Percentiles rank a stretch among this genome's conserved stretches.
These are phyloP conservation scores for Acanthamoeba triangularis DNA, from an alignment of 208 protist species.

Conservation along the genomic window DNA sequence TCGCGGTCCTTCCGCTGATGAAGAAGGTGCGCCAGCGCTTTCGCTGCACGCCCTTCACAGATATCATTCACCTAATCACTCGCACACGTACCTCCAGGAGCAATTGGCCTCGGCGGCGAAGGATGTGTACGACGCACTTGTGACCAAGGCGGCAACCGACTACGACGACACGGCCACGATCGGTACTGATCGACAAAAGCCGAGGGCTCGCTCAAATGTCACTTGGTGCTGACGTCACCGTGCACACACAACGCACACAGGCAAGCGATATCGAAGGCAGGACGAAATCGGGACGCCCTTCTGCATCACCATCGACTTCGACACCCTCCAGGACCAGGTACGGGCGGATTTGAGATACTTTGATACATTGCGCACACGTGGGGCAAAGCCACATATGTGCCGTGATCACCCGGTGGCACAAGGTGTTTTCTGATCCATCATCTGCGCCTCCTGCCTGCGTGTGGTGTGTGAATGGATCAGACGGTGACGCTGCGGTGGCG, in stretches of 20 bases:
- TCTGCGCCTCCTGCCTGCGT: no score
- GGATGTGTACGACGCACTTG: background rate
- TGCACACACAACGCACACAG: constrained; percentile 90
- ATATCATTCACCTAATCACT: no score
- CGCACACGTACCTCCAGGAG: background rate
- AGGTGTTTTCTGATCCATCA: background rate
- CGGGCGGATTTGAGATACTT: no score
- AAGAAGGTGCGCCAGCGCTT: constrained; percentile 69
- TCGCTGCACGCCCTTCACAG: no score
- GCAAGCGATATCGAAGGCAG: constrained; percentile 97
- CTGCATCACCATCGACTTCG: constrained; percentile 97
- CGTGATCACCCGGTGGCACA: no score
- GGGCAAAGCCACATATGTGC: no score
- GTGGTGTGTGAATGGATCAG: background rate
- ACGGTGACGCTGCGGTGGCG: constrained; percentile 60
- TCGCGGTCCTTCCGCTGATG: constrained; percentile 80
- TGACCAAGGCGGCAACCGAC: constrained; percentile 5
- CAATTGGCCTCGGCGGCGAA: constrained; percentile 8
- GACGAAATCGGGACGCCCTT: constrained; percentile 99
- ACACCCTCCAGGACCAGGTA: constrained; percentile 71
- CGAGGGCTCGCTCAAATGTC: background rate
- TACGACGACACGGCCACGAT: constrained; percentile 72
- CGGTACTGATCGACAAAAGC: no score
- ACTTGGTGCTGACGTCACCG: background rate
- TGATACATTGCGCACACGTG: no score